Conservation (phyloP, 371 early-diverging fungal genomes). For the Mortierella sp. region DNA sequence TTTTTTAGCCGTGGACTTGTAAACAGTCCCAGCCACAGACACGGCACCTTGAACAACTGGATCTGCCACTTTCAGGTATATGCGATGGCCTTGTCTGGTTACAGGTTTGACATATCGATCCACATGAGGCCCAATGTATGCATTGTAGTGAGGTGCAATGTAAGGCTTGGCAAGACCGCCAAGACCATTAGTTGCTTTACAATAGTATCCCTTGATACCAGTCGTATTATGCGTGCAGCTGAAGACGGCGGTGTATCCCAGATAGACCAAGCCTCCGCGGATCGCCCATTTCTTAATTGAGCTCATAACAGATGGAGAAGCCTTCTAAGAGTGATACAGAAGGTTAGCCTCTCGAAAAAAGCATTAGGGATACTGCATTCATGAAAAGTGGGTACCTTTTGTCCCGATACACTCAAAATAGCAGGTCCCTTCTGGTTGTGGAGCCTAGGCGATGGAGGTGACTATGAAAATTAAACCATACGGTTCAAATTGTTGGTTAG, state of each 20-base stretch:
- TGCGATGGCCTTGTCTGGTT: slow-evolving; percentile 28
- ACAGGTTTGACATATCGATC: slow-evolving; percentile 47
- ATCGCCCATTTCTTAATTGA: slow-evolving; percentile 40
- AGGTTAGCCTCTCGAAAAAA: background rate
- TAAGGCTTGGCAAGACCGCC: slow-evolving; percentile 42
- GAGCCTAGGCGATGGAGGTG: slow-evolving; percentile 52
- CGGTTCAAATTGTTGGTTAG: background rate
- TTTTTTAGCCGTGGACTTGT: slow-evolving; percentile 47
- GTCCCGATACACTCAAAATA: slow-evolving; percentile 31
- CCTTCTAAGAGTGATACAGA: slow-evolving; percentile 9
- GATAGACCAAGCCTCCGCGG: slow-evolving; percentile 46
- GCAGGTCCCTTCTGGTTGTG: slow-evolving; percentile 54
- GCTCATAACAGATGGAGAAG: slow-evolving; percentile 4
- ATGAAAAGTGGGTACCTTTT: slow-evolving; percentile 15
- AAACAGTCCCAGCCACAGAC: slow-evolving; percentile 35
- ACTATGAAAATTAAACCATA: slow-evolving; percentile 5
- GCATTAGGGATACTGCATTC: background rate
- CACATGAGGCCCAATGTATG: slow-evolving; percentile 46
- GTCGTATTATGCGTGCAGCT: slow-evolving; percentile 35
- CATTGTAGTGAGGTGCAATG: slow-evolving; percentile 43
- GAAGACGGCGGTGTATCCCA: slow-evolving; percentile 51
- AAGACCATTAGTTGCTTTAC: slow-evolving; percentile 46
- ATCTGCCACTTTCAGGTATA: slow-evolving; percentile 46
- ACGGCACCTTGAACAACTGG: slow-evolving; percentile 43
- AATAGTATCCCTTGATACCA: slow-evolving; percentile 44